Evolutionary conservation across 805 yeast genomes (phyloP), one percentile per base, ranked within the genome.

Genomic region (Monosporozyma servazzii): DNA sequence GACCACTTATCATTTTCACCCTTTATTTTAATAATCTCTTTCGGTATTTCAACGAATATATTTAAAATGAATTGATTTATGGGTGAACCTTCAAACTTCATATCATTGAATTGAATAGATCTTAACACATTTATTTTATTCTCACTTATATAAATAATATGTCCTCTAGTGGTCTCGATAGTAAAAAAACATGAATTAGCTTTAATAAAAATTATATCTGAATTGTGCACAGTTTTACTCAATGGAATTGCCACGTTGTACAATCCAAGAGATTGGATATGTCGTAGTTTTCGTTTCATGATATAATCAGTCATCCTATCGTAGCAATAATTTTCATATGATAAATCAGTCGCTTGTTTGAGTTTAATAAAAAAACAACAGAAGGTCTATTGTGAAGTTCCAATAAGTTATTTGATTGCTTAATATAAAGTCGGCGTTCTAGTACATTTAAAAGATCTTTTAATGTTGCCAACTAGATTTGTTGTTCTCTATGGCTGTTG

Each of bases 91-190:
- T 53, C 50, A 7, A 45, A 44, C 17, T 62, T 61, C 9, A 65
- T 21, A 33, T 65, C 68, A 50, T 66, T 58, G 48, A 65, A 66
- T 36, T 54, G 58, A 2, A 60, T 43, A 17, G 43, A 41, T n/a
- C 48, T 51, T 7, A 54, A 48, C 2, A 57, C 51, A 36, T 56
- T 55, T 5, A 31, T 17, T 53, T 65, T 67, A 4, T 55, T 51
- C 51, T 66, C 70, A 50, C 67, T 65, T 9, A 65, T 55, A 46
- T 63, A 63, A 6, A 63, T 20, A 2, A 48, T 10, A 15, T 55
- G 52, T 1, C 62, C 61, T 17, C 54, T 54, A 5, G 52, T 17
- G 7, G 59, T 57, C 36, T 63, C 65, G 7, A 66, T 36, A 2
- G 55, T 48, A 17, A 61, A 47, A 44, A 62, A 66, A 30, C 59